Base-by-base conservation (phyloP, 768 basidiomycete species). In the Dioszegia crocea region DNA sequence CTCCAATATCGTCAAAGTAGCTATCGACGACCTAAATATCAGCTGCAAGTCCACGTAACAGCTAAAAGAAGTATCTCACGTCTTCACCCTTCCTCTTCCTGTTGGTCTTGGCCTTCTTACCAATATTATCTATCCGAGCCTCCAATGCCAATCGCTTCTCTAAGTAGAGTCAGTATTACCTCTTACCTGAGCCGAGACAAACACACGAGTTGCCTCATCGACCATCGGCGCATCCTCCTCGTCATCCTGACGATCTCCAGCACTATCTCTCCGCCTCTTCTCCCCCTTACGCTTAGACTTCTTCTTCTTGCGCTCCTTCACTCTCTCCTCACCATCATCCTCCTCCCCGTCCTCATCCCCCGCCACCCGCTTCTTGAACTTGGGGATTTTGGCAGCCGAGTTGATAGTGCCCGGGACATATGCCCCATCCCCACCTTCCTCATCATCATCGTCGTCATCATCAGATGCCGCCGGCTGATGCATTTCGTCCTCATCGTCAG, bases 1-100 rank as follows among this genome's bases (percentile, higher is more conserved):
- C 87, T 36, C 97, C 90, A 68, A 94, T 87, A 59, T 89, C 89
- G 68, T 98, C 93, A 36, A 91, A 89, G 64, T 87, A 87, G 21
- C 83, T 83, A 70, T 97, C 94, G 33, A 96, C 58, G 63, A 76
- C 75, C 74, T 73, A 27, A 29, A 12, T 23, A 19, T 48, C 47
- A 48, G 47, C 47, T 40, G 46, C 4, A 46, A 31, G 33, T 24
- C 33, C 30, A 51, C n/a, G n/a, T n/a, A 5, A 9, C 38, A n/a
- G 12, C 12, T 9, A 21, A 29, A 21, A 16, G 11, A 46, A 5
- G 27, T 17, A 49, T 65, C 75, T 61, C 11, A 85, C 85, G 1
- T 88, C 89, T 52, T 86, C 82, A 40, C 84, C 89, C 64, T 70
- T 67, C 79, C 89, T 91, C 65, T 85, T 82, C 30, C 77, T 82